Evolutionary conservation across 2,329 filamentous ascomycete species (phyloP).

Genomic region (Beauveria sp.): DNA sequence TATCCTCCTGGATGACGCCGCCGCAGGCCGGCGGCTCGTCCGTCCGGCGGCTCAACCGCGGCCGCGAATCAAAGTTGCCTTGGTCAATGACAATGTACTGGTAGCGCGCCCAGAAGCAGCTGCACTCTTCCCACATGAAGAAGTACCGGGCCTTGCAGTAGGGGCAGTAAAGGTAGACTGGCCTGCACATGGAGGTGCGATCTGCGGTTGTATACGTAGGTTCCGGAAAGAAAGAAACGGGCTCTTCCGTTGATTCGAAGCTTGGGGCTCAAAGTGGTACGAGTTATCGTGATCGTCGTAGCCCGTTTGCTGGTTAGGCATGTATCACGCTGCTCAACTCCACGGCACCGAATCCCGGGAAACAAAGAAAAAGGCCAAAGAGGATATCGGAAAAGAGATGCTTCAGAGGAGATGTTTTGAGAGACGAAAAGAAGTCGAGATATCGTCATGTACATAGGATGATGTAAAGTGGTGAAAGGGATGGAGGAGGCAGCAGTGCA

Average conservation of each 20-base stretch:
- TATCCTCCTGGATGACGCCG: background rate
- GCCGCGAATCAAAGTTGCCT: constrained; percentile 1
- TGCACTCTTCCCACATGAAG: constrained; percentile 9
- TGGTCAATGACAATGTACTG: constrained; percentile 2
- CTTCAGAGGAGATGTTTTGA: background rate
- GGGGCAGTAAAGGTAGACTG: background rate
- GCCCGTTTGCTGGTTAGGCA: background rate
- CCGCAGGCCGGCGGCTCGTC: background rate
- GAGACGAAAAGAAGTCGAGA: background rate
- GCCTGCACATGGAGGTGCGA: background rate
- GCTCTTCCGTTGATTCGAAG: background rate
- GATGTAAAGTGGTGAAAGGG: background rate
- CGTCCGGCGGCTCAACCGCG: background rate
- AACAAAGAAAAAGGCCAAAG: background rate
- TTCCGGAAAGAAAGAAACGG: no score
- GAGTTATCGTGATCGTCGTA: background rate
- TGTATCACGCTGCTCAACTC: background rate
- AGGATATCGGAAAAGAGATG: background rate
- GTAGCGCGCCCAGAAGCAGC: constrained; percentile 1
- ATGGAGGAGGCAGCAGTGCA: background rate
- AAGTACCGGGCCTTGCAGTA: constrained; percentile 3
- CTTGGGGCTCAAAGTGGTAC: background rate
- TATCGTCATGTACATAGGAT: background rate
- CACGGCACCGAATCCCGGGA: background rate
- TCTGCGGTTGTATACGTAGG: no score